Conservation (phyloP, 805 yeast species). For the Suhomyces kilbournensis region DNA sequence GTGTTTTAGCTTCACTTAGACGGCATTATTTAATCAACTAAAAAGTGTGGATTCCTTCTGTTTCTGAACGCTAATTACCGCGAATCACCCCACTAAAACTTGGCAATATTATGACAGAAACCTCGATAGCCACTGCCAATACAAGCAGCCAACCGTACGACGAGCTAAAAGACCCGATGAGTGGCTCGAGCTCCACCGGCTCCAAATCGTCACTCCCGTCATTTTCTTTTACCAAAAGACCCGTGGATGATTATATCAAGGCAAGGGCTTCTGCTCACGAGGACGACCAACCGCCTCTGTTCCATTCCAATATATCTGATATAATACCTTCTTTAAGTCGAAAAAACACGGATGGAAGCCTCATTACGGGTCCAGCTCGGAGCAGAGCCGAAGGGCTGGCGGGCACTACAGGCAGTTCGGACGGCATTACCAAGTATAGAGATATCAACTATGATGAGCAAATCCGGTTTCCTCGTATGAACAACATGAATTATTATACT, state of each 20-base stretch:
- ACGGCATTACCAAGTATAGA: not conserved
- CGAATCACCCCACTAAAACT: not conserved
- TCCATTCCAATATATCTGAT: constrained; percentile 27
- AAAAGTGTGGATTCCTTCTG: not conserved
- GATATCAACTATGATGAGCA: constrained; percentile 49
- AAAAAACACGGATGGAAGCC: not conserved
- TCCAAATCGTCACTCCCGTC: constrained; percentile 15
- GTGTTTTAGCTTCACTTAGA: not conserved
- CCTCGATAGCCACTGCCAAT: not conserved
- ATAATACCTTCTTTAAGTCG: constrained; percentile 16
- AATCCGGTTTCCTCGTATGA: constrained; percentile 54
- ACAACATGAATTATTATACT: constrained; percentile 29
- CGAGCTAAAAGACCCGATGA: not conserved
- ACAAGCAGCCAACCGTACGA: not conserved
- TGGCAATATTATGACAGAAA: not conserved
- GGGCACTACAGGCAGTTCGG: constrained; percentile 1
- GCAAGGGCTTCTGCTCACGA: not conserved
- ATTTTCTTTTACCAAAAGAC: constrained; percentile 32
- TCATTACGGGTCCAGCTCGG: not conserved
- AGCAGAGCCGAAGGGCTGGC: not conserved
- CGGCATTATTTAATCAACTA: not conserved
- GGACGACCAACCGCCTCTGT: constrained; percentile 4
- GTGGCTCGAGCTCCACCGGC: not conserved
- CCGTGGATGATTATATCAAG: constrained; percentile 16
- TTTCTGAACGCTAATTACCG: not conserved